These are phyloP conservation scores for Ophioceras dolichostomum DNA, from an alignment of 2,329 filamentous ascomycete species.

Conservation along the genomic window DNA sequence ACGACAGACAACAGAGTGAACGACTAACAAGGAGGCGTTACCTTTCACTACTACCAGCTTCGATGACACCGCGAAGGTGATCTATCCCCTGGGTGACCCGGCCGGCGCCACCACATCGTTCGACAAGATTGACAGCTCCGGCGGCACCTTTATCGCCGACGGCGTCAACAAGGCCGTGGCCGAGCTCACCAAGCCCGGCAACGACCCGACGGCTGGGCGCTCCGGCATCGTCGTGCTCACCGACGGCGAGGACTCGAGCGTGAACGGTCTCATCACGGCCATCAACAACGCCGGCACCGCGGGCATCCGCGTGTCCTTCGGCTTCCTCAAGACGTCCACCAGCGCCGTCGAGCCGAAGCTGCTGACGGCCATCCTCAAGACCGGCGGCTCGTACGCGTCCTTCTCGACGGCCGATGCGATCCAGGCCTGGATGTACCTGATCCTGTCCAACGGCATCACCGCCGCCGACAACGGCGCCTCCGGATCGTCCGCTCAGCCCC, in stretches of 20 bases:
- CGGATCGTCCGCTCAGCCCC: slow-evolving; percentile 1
- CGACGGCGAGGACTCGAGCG: slow-evolving; percentile 9
- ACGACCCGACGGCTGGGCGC: slow-evolving; percentile 5
- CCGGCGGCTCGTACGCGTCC: slow-evolving; percentile 8
- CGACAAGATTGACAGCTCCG: slow-evolving; percentile 8
- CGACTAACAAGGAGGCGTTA: too few species aligned
- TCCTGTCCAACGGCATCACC: slow-evolving; percentile 9
- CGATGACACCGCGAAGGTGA: slow-evolving; percentile 6
- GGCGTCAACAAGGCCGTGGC: slow-evolving; percentile 8
- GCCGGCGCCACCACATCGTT: slow-evolving; percentile 5
- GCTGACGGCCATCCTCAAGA: slow-evolving; percentile 4
- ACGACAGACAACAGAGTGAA: neutral
- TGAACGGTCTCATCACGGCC: slow-evolving; percentile 4
- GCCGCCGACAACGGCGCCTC: slow-evolving; percentile 1
- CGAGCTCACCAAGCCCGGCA: slow-evolving; percentile 5
- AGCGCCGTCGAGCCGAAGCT: slow-evolving; percentile 2
- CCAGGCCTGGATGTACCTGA: slow-evolving; percentile 9
- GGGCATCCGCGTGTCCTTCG: slow-evolving; percentile 10
- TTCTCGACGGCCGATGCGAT: slow-evolving; percentile 8
- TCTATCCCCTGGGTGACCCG: slow-evolving; percentile 10
- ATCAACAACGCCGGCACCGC: slow-evolving; percentile 5
- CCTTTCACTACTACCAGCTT: slow-evolving; percentile 5
- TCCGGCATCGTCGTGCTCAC: slow-evolving; percentile 10
- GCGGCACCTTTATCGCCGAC: slow-evolving; percentile 8
- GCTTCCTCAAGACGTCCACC: slow-evolving; percentile 7